These are phyloP conservation scores for Anaeramoeba flamelloides DNA, from an alignment of 78 protist species.

Conservation along the genomic window DNA sequence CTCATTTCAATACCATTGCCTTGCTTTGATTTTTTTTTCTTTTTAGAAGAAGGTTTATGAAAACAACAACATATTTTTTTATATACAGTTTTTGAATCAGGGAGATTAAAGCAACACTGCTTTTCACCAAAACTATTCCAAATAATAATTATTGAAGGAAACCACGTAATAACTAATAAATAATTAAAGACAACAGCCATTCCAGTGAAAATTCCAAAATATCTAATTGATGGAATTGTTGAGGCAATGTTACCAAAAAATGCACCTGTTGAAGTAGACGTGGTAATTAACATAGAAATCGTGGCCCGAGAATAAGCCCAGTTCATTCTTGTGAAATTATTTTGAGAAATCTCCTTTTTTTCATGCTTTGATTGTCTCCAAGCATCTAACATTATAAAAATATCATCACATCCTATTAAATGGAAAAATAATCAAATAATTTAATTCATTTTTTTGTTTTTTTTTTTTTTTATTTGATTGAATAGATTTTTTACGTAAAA, in stretches of 20 bases:
- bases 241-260: background rate
- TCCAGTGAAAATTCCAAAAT: background rate
- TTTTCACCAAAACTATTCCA: too few species aligned
- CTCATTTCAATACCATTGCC: background rate
- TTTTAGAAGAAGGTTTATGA: too few species aligned
- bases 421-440: too few species aligned
- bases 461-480: too few species aligned
- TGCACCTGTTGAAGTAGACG: too few species aligned
- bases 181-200: background rate
- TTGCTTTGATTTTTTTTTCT: background rate
- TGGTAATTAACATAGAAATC: too few species aligned
- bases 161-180: background rate
- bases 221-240: background rate
- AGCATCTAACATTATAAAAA: slow-evolving; percentile 16
- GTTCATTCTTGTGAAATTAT: slow-evolving; percentile 7
- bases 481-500: too few species aligned
- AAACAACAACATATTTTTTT: too few species aligned
- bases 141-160: background rate
- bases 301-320: slow-evolving; percentile 17
- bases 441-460: too few species aligned
- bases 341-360: background rate
- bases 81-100: background rate
- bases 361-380: slow-evolving; percentile 10
- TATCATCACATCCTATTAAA: slow-evolving; percentile 26
- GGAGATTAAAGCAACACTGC: background rate